Evolutionary conservation across 176 grass and related monocot genomes (phyloP), one percentile per base, ranked within the genome.

Genomic region (Oryza nivara): DNA sequence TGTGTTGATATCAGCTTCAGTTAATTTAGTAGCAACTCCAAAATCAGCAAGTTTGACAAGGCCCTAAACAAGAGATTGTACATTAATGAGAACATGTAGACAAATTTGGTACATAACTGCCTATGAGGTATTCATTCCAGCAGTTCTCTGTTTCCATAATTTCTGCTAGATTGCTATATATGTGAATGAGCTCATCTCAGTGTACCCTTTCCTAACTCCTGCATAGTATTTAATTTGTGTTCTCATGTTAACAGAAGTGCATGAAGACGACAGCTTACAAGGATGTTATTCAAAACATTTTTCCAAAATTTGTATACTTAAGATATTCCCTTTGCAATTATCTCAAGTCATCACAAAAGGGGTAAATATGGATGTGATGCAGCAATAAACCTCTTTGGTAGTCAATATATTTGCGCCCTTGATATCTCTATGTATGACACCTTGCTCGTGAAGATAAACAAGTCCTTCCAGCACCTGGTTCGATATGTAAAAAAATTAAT

Each of bases 1-100:
- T 73, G 96, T 99, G 86, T 99, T 99, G 52, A 99, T 84, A 87
- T 99, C 96, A 79, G 96, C 91, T 92, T 99, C 96, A 51, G 93
- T 99, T 67, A 99, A 88, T 84, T 99, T 99, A 69, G 93, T 99
- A 40, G 96, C 96, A 86, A 99, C 96, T 83, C 96, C 96, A 74
- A 99, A 99, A 76, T 99, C 96, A 73, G 96, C 93, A 94, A 99
- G 96, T 90, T 99, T 99, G 54, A 99, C 96, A 70, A 99, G 91
- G 78, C 96, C 96, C 96, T 99, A 68, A 88, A 84, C 56, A 90
- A 82, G 64, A 69, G 28, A 70, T 65, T 65, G 25, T 28, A 79
- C 12, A 69, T 7, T 78, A 28, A 77, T 87, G 58, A 84, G 41
- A 80, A 60, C 69, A 67, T 75, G 43, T 40, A 63, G 17, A 38